Base-by-base conservation (phyloP, 2,329 filamentous ascomycete genomes). In the Fusarium metavorans region DNA sequence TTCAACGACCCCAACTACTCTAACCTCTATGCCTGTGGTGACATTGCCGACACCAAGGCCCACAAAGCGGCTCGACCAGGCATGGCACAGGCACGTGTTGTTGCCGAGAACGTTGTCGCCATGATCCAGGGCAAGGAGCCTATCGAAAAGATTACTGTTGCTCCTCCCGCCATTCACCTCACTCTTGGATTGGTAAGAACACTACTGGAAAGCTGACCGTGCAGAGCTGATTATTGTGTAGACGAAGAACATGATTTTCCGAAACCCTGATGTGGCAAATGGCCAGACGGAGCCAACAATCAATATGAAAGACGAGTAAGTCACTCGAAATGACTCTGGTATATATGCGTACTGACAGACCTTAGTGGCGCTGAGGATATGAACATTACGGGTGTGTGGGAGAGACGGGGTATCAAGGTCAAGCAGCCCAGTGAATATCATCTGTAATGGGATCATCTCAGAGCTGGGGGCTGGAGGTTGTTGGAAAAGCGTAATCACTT, bases 181-280 rank as follows among this genome's bases (percentile, higher is more conserved):
- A 77, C 68, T 2, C 45, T 79, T 0, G 77, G 77, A 30, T n/a
- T 79, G 64, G 76, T 79, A 69, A 30, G 76, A 41, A 11, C 16
- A 2, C 23, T 34, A 1, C 1, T 18, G 2, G 0, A 1, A 2
- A 6, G 0, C 3, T 2, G 5, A 25, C 1, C 13, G 1, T 3
- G 1, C 7, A 1, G 14, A 14, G 8, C 52, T 68, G 75, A 27
- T 70, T 20, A 2, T 5, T 3, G 0, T 1, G 3, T 10, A 78
- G 76, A 78, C 70, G 10, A 78, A 71, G 63, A 79, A 77, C 1
- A 79, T 79, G 41, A 76, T 79, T 16, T 79, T 79, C 27, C 62
- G 77, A 52, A 79, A 79, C 6, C 77, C 77, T 1, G 66, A 76
- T 23, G 60, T 65, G 0, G 56, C 52, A 10, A 71, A 72, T 7